These are phyloP conservation scores for Aspergillus brunneoviolaceus DNA, from an alignment of 2,329 filamentous ascomycete species.

Conservation along the genomic window DNA sequence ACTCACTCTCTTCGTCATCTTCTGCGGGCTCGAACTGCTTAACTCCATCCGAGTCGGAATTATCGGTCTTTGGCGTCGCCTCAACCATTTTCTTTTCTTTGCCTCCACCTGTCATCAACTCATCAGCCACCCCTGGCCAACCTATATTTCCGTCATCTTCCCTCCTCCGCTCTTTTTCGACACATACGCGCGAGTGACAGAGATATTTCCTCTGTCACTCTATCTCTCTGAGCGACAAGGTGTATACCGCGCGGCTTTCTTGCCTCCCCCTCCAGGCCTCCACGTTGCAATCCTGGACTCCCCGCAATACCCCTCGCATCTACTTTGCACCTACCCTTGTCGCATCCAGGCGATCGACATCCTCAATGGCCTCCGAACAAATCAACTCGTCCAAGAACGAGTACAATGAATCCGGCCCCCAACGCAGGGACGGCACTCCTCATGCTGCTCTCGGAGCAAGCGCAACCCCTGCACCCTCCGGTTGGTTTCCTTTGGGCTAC, in stretches of 20 bases:
- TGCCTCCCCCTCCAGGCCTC: conserved; percentile 22
- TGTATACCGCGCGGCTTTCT: conserved; percentile 28
- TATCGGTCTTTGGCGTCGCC: conserved; percentile 24
- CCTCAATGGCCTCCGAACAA: conserved; percentile 40
- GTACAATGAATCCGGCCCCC: conserved; percentile 20
- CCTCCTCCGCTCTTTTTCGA: not conserved
- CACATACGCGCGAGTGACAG: conserved; percentile 24
- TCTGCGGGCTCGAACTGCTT: conserved; percentile 16
- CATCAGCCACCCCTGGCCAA: conserved; percentile 1
- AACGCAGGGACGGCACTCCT: conserved; percentile 23
- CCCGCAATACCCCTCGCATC: conserved; percentile 18
- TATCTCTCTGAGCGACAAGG: conserved; percentile 22
- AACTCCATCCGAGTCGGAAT: conserved; percentile 18
- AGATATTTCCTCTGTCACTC: conserved; percentile 22
- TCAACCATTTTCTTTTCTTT: conserved; percentile 10
- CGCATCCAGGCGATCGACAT: conserved; percentile 21
- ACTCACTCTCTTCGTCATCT: not conserved
- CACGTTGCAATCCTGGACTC: conserved; percentile 25
- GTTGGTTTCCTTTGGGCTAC: conserved; percentile 82
- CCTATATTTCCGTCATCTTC: conserved; percentile 2
- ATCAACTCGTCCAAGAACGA: conserved; percentile 33
- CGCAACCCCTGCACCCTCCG: conserved; percentile 31
- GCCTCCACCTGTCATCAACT: conserved; percentile 4
- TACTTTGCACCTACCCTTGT: conserved; percentile 16
- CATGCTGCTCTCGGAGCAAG: conserved; percentile 34